Evolutionary conservation across 345 rosid species (phyloP), one percentile per base, ranked within the genome.

Genomic region (Euphorbia lathyris): DNA sequence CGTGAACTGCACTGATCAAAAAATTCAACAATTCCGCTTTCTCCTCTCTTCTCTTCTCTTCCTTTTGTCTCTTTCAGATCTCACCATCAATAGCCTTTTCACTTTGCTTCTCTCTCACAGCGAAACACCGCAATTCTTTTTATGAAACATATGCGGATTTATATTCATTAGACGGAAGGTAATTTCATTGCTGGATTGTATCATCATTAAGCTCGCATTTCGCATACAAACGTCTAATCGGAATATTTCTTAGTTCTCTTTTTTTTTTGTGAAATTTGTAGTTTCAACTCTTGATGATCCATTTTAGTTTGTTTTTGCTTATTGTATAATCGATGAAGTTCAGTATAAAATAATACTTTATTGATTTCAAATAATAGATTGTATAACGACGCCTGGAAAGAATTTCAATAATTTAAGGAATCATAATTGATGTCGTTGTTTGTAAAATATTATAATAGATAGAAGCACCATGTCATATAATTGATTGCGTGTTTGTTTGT

Each of bases 11-110:
- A n/a, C n/a, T n/a, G n/a, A n/a, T n/a, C n/a, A n/a, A n/a, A n/a
- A n/a, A n/a, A n/a, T n/a, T n/a, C n/a, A n/a, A n/a, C n/a, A n/a
- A n/a, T n/a, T n/a, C n/a, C n/a, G n/a, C n/a, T n/a, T 63, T 20
- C 1, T 63, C 67, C 23, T 22, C 25, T 20, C 22, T 51, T 9
- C 8, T n/a, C 25, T 51, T n/a, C 25, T 51, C 56, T 51, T 51
- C 22, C 52, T 29, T 47, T 19, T n/a, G 22, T 51, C 56, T 19
- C 23, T 50, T 64, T 25, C 66, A 64, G 52, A n/a, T 43, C 67
- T 64, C 53, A 43, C 40, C 66, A 61, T 43, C 17, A 58, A 56
- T 12, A 4, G 2, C 47, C 20, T 25, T 34, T 23, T 60, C 26
- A 32, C 45, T 60, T 2, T 38, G 34, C 42, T 50, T 30, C 34